Evolutionary conservation across 768 basidiomycete genomes (phyloP), one percentile per base, ranked within the genome.

Genomic region (Boletus tomentosulus): DNA sequence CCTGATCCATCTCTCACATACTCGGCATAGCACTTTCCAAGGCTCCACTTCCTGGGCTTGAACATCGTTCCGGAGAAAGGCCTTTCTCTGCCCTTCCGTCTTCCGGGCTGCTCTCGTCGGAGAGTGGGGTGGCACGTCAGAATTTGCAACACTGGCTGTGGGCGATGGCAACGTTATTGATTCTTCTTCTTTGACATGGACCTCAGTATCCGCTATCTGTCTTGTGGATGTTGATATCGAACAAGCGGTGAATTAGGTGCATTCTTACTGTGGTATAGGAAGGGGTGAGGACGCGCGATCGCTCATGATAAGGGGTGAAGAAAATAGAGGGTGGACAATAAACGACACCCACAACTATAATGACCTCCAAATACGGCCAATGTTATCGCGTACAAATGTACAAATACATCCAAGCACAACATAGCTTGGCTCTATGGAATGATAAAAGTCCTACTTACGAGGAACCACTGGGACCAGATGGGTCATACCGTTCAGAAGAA

Each of bases 1-100:
- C 46, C 70, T 75, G 53, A 89, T 74, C 85, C 86, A 87, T 55
- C 76, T 81, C 50, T 79, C 69, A 64, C 88, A 90, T 35, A 72
- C 74, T 57, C 76, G 77, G 65, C 88, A 90, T 47, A 79, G 69
- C 16, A 80, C 81, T 51, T 76, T 74, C 48, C 79, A 69, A 5
- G 78, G 72, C 58, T 81, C 74, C 16, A 83, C 72, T 48, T 75
- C 76, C 46, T 78, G 78, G 4, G 73, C 72, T 48, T 74, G 74
- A 12, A 78, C 74, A 64, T 89, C 86, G 3, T 74, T 66, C 50
- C 81, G 78, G 3, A 90, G 69, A 28, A 73, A 55, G 12, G 75
- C 76, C 57, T 79, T 77, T 54, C 83, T 74, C 58, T 84, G 77
- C 45, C 70, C 71, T 57, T 73, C 74, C 1, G 51, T 49, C 41